Evolutionary conservation across 2,329 filamentous ascomycete species (phyloP), one percentile per base, ranked within the genome.

Genomic region (Fusarium tuaranense): DNA sequence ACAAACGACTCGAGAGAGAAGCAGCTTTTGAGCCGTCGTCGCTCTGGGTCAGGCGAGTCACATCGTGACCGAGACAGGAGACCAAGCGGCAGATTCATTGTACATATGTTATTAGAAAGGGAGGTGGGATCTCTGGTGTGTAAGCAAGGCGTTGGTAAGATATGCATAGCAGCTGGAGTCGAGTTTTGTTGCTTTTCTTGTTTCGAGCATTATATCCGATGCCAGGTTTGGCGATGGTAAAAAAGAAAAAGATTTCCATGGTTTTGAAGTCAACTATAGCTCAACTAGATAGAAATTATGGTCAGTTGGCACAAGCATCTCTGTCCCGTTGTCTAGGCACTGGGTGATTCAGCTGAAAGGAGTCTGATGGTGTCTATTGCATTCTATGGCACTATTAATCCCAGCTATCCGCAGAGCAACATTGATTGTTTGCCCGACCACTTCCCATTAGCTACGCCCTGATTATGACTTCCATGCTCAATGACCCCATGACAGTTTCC

Each of bases 41-140:
- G 34, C 83, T 97, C 12, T 97, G 94, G 94, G 93, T 97, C 60
- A 89, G 92, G 78, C 88, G 94, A 73, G 92, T 95, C 70, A 95
- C 93, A 22, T 89, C 87, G 71, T 92, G 81, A 88, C 39, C 22
- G 44, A 41, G 34, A 14, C 63, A 18, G 13, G 61, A 20, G 60
- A 25, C 38, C 14, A 32, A 64, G 57, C 46, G 32, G 41, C 44
- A 55, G 32, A 57, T 27, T 70, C 36, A 57, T 18, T 70, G 48
- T 62, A 70, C 51, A 36, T 58, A 53, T 67, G 34, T 22, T 58
- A 70, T 62, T 66, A 55, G 61, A 64, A 34, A 22, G 44, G 48
- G 46, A 64, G 32, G 58, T 58, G 48, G n/a, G 22, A 68, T 70
- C 46, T 65, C 46, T 44, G 46, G 59, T 44, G 63, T 51, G 69